Base-by-base conservation (phyloP, 768 basidiomycete species). In the Dioszegia crocea region DNA sequence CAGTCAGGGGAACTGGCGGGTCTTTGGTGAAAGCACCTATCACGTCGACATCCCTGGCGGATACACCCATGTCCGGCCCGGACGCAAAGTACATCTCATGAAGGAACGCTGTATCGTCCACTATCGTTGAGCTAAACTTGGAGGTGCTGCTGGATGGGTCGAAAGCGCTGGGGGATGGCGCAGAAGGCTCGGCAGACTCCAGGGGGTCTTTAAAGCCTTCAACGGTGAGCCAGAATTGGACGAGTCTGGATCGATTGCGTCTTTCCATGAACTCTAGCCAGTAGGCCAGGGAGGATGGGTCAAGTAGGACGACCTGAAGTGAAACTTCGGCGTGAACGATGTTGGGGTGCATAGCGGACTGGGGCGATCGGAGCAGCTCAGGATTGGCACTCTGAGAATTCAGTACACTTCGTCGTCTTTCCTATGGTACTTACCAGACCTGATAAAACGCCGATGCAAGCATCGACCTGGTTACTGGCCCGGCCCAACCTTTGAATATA, bases 201-300 rank as follows among this genome's bases (percentile, higher is more conserved):
- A 99, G 78, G 0, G 96, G 96, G 65, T 94, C 91, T 79, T 97
- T 97, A 82, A 98, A 94, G 58, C 90, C 91, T 78, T 99, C 92
- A 2, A 97, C 89, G 0, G 91, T 91, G 1, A 98, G 80, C 94
- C 94, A 98, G 78, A 97, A 99, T 63, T 98, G 94, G 2, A 96
- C 90, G 10, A 91, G 84, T 12, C 89, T 71, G 12, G 92, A 88
- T 29, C 88, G 84, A 60, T 85, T 82, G 8, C 88, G 84, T 14
- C 96, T 84, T 66, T 98, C 96, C 90, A 97, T 93, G 68, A 90
- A 96, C 79, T 99, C 96, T 86, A 97, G 92, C 79, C 94, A 89
- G 74, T 96, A 94, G 1, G 89, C 91, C 2, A 98, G 82, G 0
- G 91, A 91, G 36, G 85, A 87, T 0, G 94, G 93, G 65, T 91